Percentiles rank a stretch among this genome's conserved stretches.
These are phyloP conservation scores for Kazachstania taianensis DNA, from an alignment of 805 yeast species.

Conservation along the genomic window DNA sequence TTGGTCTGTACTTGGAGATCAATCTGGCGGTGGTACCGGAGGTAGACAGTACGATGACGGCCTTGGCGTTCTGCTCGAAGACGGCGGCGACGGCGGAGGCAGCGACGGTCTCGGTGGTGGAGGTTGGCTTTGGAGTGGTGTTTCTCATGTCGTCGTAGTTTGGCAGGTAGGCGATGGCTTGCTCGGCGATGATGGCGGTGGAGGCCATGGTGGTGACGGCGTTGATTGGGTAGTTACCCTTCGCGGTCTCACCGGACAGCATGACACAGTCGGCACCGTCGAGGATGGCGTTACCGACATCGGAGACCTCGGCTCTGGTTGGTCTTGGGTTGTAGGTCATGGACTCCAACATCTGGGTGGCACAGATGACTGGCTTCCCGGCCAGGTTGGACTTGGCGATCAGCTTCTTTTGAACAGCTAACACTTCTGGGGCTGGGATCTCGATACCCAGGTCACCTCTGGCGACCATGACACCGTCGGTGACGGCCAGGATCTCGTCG, in stretches of 20 bases:
- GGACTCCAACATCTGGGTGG: slow-evolving; percentile 98
- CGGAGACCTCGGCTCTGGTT: slow-evolving; percentile 98
- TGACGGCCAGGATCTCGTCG: slow-evolving; percentile 86
- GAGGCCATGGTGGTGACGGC: slow-evolving; percentile 99
- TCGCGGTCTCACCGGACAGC: slow-evolving; percentile 99
- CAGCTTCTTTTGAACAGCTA: slow-evolving; percentile 96
- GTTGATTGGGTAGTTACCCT: slow-evolving; percentile 96
- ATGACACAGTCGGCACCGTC: slow-evolving; percentile 99
- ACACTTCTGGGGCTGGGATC: slow-evolving; percentile 98
- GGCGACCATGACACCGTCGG: slow-evolving; percentile 99
- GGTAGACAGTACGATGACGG: slow-evolving; percentile 91
- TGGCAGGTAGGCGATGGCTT: slow-evolving; percentile 82
- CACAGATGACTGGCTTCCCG: slow-evolving; percentile 99
- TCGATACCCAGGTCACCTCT: slow-evolving; percentile 99
- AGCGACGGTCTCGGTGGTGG: slow-evolving; percentile 93
- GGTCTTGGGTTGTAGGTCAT: slow-evolving; percentile 99
- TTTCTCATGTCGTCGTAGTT: slow-evolving; percentile 81
- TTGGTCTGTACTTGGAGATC: slow-evolving; percentile 95
- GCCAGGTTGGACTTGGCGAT: slow-evolving; percentile 99
- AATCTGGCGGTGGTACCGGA: slow-evolving; percentile 93
- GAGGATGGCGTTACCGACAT: slow-evolving; percentile 97
- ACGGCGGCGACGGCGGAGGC: slow-evolving; percentile 95
- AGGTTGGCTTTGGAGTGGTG: slow-evolving; percentile 78
- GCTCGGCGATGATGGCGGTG: slow-evolving; percentile 92
- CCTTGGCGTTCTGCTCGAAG: slow-evolving; percentile 93